Base-by-base conservation (phyloP, 2,329 filamentous ascomycete genomes). In the Chaetomium globosum region DNA sequence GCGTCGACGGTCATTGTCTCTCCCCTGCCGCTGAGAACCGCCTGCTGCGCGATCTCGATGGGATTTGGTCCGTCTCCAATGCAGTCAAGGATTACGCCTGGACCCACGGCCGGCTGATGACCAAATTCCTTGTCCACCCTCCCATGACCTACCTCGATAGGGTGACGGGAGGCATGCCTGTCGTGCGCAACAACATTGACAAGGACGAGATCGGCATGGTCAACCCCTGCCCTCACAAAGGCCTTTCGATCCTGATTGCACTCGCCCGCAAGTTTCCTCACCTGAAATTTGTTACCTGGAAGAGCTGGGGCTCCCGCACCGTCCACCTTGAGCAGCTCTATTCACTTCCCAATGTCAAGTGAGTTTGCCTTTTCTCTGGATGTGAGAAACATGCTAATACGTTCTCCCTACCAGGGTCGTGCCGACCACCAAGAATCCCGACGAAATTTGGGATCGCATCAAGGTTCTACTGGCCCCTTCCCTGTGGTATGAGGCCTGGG, bases 361-460 rank as follows among this genome's bases (percentile, higher is more conserved):
- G 59, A 4, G 69, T 68, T 16, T 13, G 4, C 39, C 19, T 13
- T 12, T 33, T 31, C 12, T 21, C 0, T 12, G 23, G 3, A 31
- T 7, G 21, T 43, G 31, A 31, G 31, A 21, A 21, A 21, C 16
- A 49, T 48, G 64, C 69, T 70, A 39, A 70, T 51, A 10, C 19
- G 21, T 30, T 23, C 7, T 30, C 12, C 9, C 23, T 19, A 12
- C 9, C 23, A 72, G 71, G 28, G 59, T 72, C 12, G 55, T 63
- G 54, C 43, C 52, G 1, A 72, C 70, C 19, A 71, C 71, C 3
- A 30, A 49, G 12, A 66, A 72, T 49, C 71, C 70, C 4, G 65
- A 71, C 21, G 68, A 71, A 23, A 72, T 72, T 43, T 72, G 71
- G 71, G 70, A 72, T 36, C 62, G 68, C 13, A 71, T 72, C 67